phyloP scores from a whole-genome alignment of 2,329 filamentous ascomycete genomes.

The Akanthomyces muscarius region DNA sequence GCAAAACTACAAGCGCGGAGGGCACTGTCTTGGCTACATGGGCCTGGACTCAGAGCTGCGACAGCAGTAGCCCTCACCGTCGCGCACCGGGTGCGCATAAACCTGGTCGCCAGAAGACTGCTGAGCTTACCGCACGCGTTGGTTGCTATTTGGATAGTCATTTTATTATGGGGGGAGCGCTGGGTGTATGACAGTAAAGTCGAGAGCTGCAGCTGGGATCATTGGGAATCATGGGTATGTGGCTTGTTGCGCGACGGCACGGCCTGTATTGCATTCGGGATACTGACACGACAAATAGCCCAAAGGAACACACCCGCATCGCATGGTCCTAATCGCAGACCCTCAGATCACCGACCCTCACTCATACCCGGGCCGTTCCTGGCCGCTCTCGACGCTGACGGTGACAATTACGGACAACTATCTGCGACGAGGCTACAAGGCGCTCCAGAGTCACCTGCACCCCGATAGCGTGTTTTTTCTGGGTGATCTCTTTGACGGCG shows the following conservation, averaged over 20 bases:
- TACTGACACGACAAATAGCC: conserved; percentile 53
- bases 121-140: conserved; percentile 64
- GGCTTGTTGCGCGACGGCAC: neutral
- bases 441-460: conserved; percentile 69
- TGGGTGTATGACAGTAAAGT: conserved; percentile 70
- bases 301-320: conserved; percentile 72
- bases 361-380: conserved; percentile 80
- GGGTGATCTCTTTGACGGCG: conserved; percentile 92
- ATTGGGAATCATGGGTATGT: conserved; percentile 90
- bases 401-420: conserved; percentile 78
- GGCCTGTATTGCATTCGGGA: neutral
- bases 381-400: conserved; percentile 53
- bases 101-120: conserved; percentile 48
- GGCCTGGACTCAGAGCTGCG: conserved; percentile 37
- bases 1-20: conserved; percentile 27
- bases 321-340: conserved; percentile 79
- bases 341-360: conserved; percentile 91
- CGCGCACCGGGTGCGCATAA: conserved; percentile 32
- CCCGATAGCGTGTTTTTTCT: conserved; percentile 89
- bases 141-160: conserved; percentile 68
- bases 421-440: conserved; percentile 74
- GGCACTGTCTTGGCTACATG: conserved; percentile 39
- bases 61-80: conserved; percentile 29
- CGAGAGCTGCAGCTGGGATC: conserved; percentile 70
- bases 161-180: conserved; percentile 81